phyloP scores from a whole-genome alignment of 23 red algal genomes.

The Gracilaria vermiculophylla region DNA sequence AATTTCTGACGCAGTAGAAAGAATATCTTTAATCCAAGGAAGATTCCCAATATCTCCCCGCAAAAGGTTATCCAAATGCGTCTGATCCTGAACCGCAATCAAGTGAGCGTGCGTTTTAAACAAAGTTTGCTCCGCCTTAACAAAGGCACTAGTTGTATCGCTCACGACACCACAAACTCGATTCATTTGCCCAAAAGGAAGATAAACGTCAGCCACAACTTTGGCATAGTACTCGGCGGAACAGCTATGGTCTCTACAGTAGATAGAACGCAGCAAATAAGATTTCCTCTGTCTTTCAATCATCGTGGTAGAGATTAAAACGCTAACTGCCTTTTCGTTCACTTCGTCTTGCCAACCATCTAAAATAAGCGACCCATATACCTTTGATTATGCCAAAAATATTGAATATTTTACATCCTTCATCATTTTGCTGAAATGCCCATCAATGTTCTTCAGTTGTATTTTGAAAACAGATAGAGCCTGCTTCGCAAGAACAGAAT shows the following conservation, averaged over 20 bases:
- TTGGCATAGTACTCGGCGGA: neutral
- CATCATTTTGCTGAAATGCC: neutral
- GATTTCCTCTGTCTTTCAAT: neutral
- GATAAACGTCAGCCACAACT: neutral
- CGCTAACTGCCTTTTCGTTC: neutral
- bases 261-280: slow-evolving; percentile 2
- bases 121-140: neutral
- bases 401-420: neutral
- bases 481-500: neutral
- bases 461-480: neutral
- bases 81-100: neutral
- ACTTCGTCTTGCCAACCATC: neutral
- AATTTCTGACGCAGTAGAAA: neutral
- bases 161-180: neutral
- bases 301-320: neutral
- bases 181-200: neutral
- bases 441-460: neutral
- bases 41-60: neutral
- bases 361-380: neutral
- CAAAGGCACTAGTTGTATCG: neutral
- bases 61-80: neutral
- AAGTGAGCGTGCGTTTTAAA: neutral
- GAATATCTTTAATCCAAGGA: neutral
- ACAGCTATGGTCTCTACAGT: neutral
- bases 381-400: neutral